phyloP scores from a whole-genome alignment of 2,329 filamentous ascomycete species.

The Trichoderma guizhouense region DNA sequence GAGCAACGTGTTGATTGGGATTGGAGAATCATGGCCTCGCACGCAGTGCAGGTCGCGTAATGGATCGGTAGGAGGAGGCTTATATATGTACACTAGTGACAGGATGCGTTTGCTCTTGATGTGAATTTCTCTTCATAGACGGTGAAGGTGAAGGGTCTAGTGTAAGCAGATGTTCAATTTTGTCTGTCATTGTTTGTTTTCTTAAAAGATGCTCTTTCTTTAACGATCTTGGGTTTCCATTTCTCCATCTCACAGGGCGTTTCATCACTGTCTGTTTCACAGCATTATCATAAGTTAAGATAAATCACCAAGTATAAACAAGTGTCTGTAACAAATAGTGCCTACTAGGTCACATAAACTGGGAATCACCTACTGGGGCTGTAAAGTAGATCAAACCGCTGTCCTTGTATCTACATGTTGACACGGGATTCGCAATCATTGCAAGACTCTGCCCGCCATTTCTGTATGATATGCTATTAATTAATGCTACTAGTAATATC shows the following conservation, averaged over 20 bases:
- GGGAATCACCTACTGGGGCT: neutral
- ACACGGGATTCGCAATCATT: neutral
- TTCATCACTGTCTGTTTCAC: neutral
- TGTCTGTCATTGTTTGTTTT: constrained; percentile 21
- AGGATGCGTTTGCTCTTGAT: constrained; percentile 40
- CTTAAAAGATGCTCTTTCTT: neutral
- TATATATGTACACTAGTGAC: constrained; percentile 52
- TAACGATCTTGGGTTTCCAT: neutral
- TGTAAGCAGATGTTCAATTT: constrained; percentile 38
- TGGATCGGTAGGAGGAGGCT: constrained; percentile 30
- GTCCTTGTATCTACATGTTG: neutral
- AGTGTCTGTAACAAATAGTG: neutral
- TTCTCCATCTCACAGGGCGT: neutral
- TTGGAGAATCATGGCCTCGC: constrained; percentile 24
- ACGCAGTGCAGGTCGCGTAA: constrained; percentile 24
- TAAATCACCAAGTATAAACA: neutral
- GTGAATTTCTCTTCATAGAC: constrained; percentile 47
- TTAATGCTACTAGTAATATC: neutral
- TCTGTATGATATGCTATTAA: neutral
- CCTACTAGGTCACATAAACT: neutral
- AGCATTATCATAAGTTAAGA: neutral
- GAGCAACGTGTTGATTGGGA: constrained; percentile 24
- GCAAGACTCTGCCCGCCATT: neutral
- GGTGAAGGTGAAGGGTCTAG: constrained; percentile 42
- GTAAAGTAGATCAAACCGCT: neutral